Evolutionary conservation across 2,329 filamentous ascomycete genomes (phyloP).

Genomic region (Aphanocladium album): DNA sequence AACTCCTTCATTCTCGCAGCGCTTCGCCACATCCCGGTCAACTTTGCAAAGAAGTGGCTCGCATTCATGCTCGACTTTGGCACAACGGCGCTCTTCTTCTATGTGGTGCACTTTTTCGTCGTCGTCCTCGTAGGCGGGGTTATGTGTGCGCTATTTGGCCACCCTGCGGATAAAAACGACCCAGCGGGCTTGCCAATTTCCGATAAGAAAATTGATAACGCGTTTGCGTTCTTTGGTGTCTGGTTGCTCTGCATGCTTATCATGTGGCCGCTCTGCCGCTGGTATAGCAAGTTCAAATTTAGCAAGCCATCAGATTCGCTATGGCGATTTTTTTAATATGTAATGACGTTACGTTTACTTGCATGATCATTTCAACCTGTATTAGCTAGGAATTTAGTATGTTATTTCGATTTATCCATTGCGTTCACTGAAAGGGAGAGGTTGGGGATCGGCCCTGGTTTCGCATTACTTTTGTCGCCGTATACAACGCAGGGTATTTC

Average conservation of each 20-base stretch:
- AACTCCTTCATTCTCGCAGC: conserved; percentile 36
- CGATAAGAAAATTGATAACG: conserved; percentile 30
- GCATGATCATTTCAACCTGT: too few species aligned
- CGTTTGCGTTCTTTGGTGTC: conserved; percentile 32
- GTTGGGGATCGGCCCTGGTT: too few species aligned
- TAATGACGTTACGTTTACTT: background rate
- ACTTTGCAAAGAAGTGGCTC: conserved; percentile 24
- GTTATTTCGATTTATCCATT: too few species aligned
- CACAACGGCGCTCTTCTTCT: conserved; percentile 44
- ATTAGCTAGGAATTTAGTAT: too few species aligned
- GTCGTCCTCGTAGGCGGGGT: conserved; percentile 24
- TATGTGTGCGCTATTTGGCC: conserved; percentile 29
- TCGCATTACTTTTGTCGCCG: background rate
- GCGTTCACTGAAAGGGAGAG: too few species aligned
- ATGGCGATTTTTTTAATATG: conserved; percentile 40
- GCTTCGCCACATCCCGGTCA: conserved; percentile 30
- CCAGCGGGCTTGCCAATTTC: conserved; percentile 22
- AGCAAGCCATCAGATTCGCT: conserved; percentile 36
- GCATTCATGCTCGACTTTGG: conserved; percentile 38
- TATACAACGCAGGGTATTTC: background rate
- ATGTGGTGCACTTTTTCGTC: conserved; percentile 34
- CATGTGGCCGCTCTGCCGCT: conserved; percentile 37
- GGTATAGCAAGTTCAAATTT: conserved; percentile 40
- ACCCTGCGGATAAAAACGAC: conserved; percentile 24
- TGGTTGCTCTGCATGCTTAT: conserved; percentile 32